Conservation (phyloP, 768 basidiomycete genomes). For the Podaxis mareebaensis region DNA sequence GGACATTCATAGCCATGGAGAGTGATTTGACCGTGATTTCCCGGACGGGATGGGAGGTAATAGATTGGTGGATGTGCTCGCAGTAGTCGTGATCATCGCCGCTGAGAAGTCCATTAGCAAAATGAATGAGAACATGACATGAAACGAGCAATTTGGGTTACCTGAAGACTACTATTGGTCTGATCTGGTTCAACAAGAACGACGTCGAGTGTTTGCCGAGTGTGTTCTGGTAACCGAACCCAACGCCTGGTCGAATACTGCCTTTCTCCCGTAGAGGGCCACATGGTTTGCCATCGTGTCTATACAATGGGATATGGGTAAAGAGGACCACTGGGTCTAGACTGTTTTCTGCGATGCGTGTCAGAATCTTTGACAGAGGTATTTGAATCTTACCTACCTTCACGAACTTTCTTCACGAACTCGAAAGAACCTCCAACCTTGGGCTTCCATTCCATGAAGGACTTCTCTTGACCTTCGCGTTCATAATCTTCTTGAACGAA, state of each 20-base stretch:
- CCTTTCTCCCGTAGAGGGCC: conserved; percentile 79
- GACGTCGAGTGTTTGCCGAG: conserved; percentile 65
- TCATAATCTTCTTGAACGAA: conserved; percentile 73
- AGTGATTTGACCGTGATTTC: conserved; percentile 91
- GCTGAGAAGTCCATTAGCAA: conserved; percentile 36
- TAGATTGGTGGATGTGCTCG: conserved; percentile 56
- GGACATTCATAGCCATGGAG: conserved; percentile 87
- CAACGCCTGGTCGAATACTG: conserved; percentile 69
- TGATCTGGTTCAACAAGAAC: conserved; percentile 64
- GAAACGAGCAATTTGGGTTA: conserved; percentile 27
- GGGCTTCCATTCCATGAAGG: conserved; percentile 49
- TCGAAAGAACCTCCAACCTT: conserved; percentile 52
- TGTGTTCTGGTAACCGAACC: conserved; percentile 83
- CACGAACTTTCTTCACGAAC: conserved; percentile 46
- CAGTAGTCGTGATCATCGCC: conserved; percentile 98
- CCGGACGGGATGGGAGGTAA: conserved; percentile 32
- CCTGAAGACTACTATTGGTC: conserved; percentile 78
- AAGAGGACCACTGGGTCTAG: conserved; percentile 66
- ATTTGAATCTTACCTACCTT: conserved; percentile 28
- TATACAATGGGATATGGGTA: conserved; percentile 86
- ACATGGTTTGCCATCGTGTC: conserved; percentile 67
- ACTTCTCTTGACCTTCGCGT: conserved; percentile 41
- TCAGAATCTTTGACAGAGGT: conserved; percentile 7
- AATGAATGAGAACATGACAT: conserved; percentile 6
- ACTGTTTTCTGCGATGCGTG: conserved; percentile 26